Evolutionary conservation across 1,284 basidiomycete genomes (phyloP).

Genomic region (Coniferiporia sulphurascens): DNA sequence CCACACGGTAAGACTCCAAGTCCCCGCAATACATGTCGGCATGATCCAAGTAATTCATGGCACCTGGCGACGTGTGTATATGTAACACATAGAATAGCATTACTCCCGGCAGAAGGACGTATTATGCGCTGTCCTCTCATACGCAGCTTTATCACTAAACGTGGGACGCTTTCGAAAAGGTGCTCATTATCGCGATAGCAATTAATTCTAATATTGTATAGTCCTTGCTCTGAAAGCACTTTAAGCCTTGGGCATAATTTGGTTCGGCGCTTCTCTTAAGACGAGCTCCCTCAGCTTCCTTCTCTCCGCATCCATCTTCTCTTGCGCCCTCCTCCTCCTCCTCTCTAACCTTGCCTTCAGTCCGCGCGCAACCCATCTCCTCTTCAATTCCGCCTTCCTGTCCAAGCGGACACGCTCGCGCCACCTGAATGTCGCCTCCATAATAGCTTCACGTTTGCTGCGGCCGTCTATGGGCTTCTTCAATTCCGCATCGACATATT

Average conservation of each 20-base stretch:
- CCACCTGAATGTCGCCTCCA: slow-evolving; percentile 72
- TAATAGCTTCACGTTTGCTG: slow-evolving; percentile 51
- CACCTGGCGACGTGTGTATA: too few species aligned
- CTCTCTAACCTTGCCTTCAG: slow-evolving; percentile 46
- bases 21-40: too few species aligned
- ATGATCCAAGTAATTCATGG: too few species aligned
- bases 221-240: not conserved
- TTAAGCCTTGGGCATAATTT: slow-evolving; percentile 47
- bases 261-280: slow-evolving; percentile 59
- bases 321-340: slow-evolving; percentile 48
- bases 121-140: too few species aligned
- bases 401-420: slow-evolving; percentile 53
- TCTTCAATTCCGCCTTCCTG: slow-evolving; percentile 53
- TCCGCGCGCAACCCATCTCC: slow-evolving; percentile 36
- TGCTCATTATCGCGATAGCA: too few species aligned
- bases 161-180: too few species aligned
- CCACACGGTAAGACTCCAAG: too few species aligned
- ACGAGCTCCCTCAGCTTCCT: slow-evolving; percentile 58
- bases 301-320: slow-evolving; percentile 53
- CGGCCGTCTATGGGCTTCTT: slow-evolving; percentile 47
- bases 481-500: slow-evolving; percentile 52
- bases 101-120: too few species aligned
- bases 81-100: too few species aligned
- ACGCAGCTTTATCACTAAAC: too few species aligned
- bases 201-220: not conserved